Evolutionary conservation across 176 grass and related monocot species (phyloP).

Genomic region (Cenchrus purpureus): DNA sequence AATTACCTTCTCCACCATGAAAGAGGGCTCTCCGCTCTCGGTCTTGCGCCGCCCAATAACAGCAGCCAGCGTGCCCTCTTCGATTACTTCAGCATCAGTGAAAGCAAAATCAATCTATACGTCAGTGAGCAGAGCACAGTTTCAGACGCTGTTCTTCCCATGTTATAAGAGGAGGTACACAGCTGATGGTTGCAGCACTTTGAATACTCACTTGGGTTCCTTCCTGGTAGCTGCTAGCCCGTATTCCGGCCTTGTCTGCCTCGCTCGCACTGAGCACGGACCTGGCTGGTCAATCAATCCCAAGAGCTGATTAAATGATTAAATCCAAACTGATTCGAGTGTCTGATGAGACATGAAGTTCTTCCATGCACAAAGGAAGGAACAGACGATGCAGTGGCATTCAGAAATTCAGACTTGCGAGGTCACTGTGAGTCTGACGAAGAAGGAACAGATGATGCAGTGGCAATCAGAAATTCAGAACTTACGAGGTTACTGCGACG

Average conservation of each 20-base stretch:
- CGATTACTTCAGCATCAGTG: slow-evolving; percentile 78
- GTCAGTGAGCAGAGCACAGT: slow-evolving; percentile 34
- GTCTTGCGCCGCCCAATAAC: slow-evolving; percentile 74
- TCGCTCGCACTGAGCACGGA: slow-evolving; percentile 75
- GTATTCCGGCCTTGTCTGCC: slow-evolving; percentile 75
- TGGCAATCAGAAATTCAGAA: background rate
- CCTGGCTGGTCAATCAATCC: slow-evolving; percentile 64
- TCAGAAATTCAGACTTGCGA: too few relatives aligned
- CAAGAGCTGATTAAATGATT: slow-evolving; percentile 23
- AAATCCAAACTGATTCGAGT: background rate
- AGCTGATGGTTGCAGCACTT: background rate
- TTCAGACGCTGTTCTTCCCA: slow-evolving; percentile 32
- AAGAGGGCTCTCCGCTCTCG: slow-evolving; percentile 65
- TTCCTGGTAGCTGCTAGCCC: slow-evolving; percentile 53
- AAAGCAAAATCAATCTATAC: slow-evolving; percentile 93
- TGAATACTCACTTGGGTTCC: slow-evolving; percentile 62
- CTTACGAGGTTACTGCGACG: slow-evolving; percentile 78
- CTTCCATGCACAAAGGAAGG: background rate
- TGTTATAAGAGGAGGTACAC: background rate
- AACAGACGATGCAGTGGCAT: too few relatives aligned
- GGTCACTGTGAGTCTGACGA: too few relatives aligned
- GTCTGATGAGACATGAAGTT: background rate
- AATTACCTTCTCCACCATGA: slow-evolving; percentile 76
- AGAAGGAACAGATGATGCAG: too few relatives aligned
- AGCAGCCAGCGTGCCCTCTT: slow-evolving; percentile 68